Conservation (phyloP, 805 yeast species). For the Pichia ethanolica region DNA sequence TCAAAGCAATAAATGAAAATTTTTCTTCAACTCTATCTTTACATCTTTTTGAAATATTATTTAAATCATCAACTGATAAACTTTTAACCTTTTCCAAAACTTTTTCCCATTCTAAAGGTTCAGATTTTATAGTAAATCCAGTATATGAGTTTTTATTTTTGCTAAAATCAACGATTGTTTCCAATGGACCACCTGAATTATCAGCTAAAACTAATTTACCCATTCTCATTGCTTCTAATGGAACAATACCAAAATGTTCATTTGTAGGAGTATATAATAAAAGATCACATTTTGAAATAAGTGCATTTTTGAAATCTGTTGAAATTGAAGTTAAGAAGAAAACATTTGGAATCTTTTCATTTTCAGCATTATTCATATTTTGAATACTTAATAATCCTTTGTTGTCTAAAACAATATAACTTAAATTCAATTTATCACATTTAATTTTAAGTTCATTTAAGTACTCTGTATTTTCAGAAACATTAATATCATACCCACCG, state of each 20-base stretch:
- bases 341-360: constrained; percentile 11
- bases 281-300: constrained; percentile 50
- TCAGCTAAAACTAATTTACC: constrained; percentile 82
- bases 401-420: too few relatives aligned
- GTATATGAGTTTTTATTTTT: constrained; percentile 29
- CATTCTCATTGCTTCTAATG: constrained; percentile 85
- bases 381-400: background rate
- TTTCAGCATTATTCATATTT: background rate
- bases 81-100: constrained; percentile 35
- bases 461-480: constrained; percentile 68
- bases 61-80: constrained; percentile 10
- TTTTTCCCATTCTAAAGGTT: constrained; percentile 46
- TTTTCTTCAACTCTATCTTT: constrained; percentile 29
- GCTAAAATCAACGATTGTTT: constrained; percentile 46
- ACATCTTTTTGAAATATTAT: constrained; percentile 18
- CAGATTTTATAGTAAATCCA: constrained; percentile 52
- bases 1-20: constrained; percentile 43
- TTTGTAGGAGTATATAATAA: constrained; percentile 82
- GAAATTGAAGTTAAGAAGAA: constrained; percentile 74
- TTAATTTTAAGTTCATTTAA: constrained; percentile 50
- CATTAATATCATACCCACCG: constrained; percentile 85
- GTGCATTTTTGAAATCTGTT: constrained; percentile 51
- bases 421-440: constrained; percentile 26
- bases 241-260: constrained; percentile 98
- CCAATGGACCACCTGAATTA: constrained; percentile 89